Percentiles rank a stretch among this genome's conserved stretches.
Evolutionary conservation across 192 early-diverging fungal genomes (phyloP).

Genomic region (Coemansia sp.): DNA sequence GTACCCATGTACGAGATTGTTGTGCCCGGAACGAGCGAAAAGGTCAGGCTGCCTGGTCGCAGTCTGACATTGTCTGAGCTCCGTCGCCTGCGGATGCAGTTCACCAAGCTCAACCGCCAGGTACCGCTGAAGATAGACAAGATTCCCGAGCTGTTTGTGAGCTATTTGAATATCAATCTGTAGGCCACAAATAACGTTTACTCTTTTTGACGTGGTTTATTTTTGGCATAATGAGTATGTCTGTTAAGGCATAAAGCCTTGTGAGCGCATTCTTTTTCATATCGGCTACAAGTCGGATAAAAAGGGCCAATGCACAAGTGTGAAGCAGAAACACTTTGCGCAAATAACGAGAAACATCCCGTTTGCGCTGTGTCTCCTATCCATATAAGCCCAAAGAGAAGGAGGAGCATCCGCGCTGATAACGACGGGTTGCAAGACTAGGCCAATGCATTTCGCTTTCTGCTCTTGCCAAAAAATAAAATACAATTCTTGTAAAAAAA

Average conservation of each 20-base stretch:
- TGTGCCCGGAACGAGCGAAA: constrained; percentile 57
- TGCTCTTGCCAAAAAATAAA: too few species aligned
- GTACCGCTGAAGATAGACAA: constrained; percentile 71
- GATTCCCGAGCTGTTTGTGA: constrained; percentile 84
- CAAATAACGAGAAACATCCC: neutral
- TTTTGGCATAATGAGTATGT: neutral
- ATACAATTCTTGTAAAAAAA: too few species aligned
- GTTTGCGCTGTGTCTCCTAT: neutral
- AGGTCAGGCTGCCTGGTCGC: constrained; percentile 66
- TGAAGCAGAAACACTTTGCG: neutral
- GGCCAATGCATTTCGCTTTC: too few species aligned
- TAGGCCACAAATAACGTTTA: constrained; percentile 3
- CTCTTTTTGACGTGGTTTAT: neutral
- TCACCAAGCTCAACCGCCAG: constrained; percentile 85
- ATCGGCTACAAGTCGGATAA: neutral
- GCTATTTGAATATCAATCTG: constrained; percentile 90
- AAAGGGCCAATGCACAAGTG: neutral
- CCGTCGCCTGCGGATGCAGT: constrained; percentile 77
- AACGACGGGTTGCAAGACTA: too few species aligned
- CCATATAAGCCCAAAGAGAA: too few species aligned
- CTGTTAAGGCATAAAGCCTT: too few species aligned
- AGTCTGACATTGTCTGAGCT: constrained; percentile 80
- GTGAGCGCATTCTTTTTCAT: neutral
- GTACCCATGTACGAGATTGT: constrained; percentile 57
- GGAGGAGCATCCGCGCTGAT: too few species aligned